Conservation (phyloP, 2,329 filamentous ascomycete genomes). For the Xylaria hypoxylon region DNA sequence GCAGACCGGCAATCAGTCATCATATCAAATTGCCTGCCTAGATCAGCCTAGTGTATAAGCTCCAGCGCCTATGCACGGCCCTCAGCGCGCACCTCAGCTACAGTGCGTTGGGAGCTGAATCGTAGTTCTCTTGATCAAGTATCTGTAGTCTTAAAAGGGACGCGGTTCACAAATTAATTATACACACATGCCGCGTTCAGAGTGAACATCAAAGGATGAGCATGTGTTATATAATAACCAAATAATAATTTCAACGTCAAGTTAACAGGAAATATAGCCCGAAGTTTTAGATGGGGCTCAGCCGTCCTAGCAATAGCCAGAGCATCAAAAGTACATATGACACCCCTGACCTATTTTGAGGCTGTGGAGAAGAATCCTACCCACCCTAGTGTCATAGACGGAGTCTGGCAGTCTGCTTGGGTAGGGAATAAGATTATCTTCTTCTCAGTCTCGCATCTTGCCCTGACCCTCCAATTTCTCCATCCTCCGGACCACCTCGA, state of each 20-base stretch:
- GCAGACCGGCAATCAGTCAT: constrained; percentile 9
- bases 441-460: not conserved
- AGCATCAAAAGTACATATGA: not conserved
- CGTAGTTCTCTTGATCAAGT: no score
- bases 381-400: constrained; percentile 3
- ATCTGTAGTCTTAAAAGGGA: no score
- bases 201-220: not conserved
- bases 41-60: constrained; percentile 10
- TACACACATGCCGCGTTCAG: not conserved
- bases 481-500: not conserved
- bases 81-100: no score
- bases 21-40: constrained; percentile 18
- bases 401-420: no score
- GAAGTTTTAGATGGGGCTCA: constrained; percentile 2
- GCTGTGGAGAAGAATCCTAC: constrained; percentile 26
- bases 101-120: no score
- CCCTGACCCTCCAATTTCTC: not conserved
- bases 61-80: constrained; percentile 5
- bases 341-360: constrained; percentile 27
- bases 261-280: not conserved
- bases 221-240: not conserved
- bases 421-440: constrained; percentile 5
- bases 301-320: not conserved
- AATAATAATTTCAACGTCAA: constrained; percentile 7
- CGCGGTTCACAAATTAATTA: no score